These are phyloP conservation scores for Laburnicola sp. DNA, from an alignment of 2,329 filamentous ascomycete species.

Conservation along the genomic window DNA sequence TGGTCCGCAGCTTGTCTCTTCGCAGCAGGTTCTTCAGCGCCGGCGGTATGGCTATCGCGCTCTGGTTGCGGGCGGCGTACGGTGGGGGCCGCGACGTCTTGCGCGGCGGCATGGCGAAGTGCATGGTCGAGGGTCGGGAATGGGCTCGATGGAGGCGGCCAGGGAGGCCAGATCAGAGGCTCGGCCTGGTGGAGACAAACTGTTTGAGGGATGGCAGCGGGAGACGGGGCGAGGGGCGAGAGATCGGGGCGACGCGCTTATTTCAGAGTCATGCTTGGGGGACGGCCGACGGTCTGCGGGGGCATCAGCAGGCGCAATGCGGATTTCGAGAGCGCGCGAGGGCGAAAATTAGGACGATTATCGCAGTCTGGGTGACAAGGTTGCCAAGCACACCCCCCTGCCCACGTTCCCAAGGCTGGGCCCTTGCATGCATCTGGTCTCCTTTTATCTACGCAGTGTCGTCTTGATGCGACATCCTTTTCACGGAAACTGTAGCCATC, in stretches of 20 bases:
- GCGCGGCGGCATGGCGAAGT: conserved; percentile 85
- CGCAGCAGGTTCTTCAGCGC: conserved; percentile 55
- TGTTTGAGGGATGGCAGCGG: conserved; percentile 25
- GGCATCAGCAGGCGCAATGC: not conserved
- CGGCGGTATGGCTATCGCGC: conserved; percentile 41
- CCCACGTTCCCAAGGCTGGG: conserved; percentile 3
- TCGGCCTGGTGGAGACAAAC: conserved; percentile 15
- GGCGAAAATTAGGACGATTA: conserved; percentile 10
- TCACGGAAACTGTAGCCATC: too few species aligned
- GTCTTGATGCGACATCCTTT: not conserved
- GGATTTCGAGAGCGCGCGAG: not conserved
- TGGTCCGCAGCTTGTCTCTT: conserved; percentile 63
- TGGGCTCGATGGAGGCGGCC: conserved; percentile 16
- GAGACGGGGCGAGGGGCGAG: conserved; percentile 7
- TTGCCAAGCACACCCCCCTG: conserved; percentile 9
- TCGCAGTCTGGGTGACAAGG: not conserved
- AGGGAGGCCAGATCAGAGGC: conserved; percentile 18
- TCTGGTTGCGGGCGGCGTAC: conserved; percentile 65
- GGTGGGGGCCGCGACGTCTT: conserved; percentile 77
- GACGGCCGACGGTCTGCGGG: not conserved
- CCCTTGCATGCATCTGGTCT: conserved; percentile 6
- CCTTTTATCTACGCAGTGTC: not conserved
- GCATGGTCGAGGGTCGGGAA: conserved; percentile 60
- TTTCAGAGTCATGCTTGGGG: conserved; percentile 18
- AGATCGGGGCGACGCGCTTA: conserved; percentile 2